These are phyloP conservation scores for Solanum chacoense DNA, from an alignment of 305 asterid genomes.

Conservation along the genomic window DNA sequence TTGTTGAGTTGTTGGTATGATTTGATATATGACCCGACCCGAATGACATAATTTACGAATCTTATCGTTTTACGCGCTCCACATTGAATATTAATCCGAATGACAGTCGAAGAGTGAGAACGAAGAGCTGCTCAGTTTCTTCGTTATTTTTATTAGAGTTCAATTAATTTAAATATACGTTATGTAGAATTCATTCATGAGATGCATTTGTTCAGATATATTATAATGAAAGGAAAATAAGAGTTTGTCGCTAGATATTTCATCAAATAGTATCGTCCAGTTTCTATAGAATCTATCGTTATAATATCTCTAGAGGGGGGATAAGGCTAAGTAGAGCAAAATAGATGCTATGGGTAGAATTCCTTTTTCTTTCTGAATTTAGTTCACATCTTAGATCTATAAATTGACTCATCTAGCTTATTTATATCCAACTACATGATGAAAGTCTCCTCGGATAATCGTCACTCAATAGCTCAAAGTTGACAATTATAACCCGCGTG, in stretches of 20 bases:
- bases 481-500: neutral
- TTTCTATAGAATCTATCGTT: neutral
- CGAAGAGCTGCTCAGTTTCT: neutral
- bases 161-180: no score
- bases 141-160: no score
- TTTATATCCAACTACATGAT: neutral
- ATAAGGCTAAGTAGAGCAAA: neutral
- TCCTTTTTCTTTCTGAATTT: no score
- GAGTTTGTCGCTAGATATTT: neutral
- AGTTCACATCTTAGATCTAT: neutral
- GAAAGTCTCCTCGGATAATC: rapidly evolving
- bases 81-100: constrained; percentile 6
- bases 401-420: neutral
- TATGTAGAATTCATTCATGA: neutral
- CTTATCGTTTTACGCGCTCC: constrained; percentile 30
- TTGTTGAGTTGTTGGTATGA: neutral
- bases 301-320: neutral
- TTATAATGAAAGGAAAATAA: neutral
- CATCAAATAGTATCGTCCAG: neutral
- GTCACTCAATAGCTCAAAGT: neutral
- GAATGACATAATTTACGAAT: neutral
- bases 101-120: neutral
- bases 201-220: no score
- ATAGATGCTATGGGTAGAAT: neutral
- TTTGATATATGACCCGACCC: constrained; percentile 6